A percentile compares a stretch with the other conserved stretches of the same genome.
phyloP scores from a whole-genome alignment of 768 basidiomycete genomes.

The Amanita molliuscula region DNA sequence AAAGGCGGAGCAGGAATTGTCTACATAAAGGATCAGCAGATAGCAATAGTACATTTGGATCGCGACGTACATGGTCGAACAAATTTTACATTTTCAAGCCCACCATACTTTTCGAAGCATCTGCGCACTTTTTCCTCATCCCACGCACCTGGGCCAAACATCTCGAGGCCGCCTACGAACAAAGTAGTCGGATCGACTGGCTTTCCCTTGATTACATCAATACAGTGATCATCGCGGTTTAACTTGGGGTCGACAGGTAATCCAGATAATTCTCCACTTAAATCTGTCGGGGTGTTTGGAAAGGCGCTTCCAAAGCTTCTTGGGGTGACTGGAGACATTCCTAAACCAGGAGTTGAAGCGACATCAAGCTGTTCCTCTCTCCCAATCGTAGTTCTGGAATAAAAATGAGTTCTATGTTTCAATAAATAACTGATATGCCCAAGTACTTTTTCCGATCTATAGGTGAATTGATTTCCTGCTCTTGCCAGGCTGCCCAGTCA shows the following conservation, averaged over 20 bases:
- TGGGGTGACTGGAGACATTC: slow-evolving; percentile 38
- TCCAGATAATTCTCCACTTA: slow-evolving; percentile 19
- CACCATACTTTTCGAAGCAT: slow-evolving; percentile 56
- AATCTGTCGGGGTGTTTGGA: slow-evolving; percentile 38
- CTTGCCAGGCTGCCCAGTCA: slow-evolving; percentile 3
- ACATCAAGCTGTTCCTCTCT: not conserved
- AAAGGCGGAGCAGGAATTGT: slow-evolving; percentile 56
- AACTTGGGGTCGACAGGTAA: slow-evolving; percentile 16
- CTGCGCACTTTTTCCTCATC: slow-evolving; percentile 49
- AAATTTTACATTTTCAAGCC: slow-evolving; percentile 54
- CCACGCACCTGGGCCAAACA: slow-evolving; percentile 55
- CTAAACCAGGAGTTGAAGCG: slow-evolving; percentile 31
- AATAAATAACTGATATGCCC: not conserved
- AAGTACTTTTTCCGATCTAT: not conserved
- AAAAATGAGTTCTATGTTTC: not conserved
- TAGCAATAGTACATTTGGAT: not conserved
- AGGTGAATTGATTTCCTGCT: not conserved
- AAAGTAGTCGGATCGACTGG: slow-evolving; percentile 56
- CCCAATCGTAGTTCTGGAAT: slow-evolving; percentile 14
- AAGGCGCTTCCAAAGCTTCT: slow-evolving; percentile 37
- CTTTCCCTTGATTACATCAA: slow-evolving; percentile 20
- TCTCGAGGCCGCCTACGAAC: slow-evolving; percentile 70
- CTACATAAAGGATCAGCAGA: slow-evolving; percentile 22
- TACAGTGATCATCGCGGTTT: slow-evolving; percentile 14
- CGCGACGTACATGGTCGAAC: slow-evolving; percentile 47